Base-by-base conservation (phyloP, 1,284 basidiomycete genomes). In the Fistulinella cinereoalba region DNA sequence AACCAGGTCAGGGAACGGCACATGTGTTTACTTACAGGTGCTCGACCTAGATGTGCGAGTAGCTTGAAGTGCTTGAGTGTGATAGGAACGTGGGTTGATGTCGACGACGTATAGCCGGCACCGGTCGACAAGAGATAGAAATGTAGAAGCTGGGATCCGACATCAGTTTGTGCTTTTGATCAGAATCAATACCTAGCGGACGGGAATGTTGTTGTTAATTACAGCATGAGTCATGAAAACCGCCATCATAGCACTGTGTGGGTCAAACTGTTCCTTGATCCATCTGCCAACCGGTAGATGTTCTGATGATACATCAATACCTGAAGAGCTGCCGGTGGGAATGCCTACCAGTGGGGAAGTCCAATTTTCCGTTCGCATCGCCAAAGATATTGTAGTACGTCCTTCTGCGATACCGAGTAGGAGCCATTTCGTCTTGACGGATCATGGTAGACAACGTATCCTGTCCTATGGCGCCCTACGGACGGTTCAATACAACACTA, bases 1-100 rank as follows among this genome's bases (percentile, higher is more conserved):
- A 16, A n/a, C n/a, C n/a, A n/a, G n/a, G n/a, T n/a, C 12, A n/a
- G 23, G 28, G 23, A 4, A 9, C 36, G 32, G 25, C 9, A 23
- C 19, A 19, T 7, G 16, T 8, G 11, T 22, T 24, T 29, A 67
- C 82, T 55, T 55, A 87, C 84, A 13, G 80, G 77, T 42, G 71
- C 65, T 53, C 71, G 72, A 25, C 80, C 83, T 22, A 86, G 65
- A 37, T 73, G 75, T 2, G 85, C 85, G n/a, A 88, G 71, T 18
- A 84, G 59, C 60, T 81, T 76, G 66, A 88, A 88, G 56, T 86
- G 84, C 56, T 83, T 81, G 40, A 88, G 65, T 7, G 85, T 88
- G 25, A 86, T 61, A n/a, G 85, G 85, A 22, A 87, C 80, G 46
- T 71, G 76, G 34, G 53, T 53, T 37, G 56, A 55, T 18, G 53